Evolutionary conservation across 768 basidiomycete genomes (phyloP).

Genomic region (Agaricus sinodeliciosus): DNA sequence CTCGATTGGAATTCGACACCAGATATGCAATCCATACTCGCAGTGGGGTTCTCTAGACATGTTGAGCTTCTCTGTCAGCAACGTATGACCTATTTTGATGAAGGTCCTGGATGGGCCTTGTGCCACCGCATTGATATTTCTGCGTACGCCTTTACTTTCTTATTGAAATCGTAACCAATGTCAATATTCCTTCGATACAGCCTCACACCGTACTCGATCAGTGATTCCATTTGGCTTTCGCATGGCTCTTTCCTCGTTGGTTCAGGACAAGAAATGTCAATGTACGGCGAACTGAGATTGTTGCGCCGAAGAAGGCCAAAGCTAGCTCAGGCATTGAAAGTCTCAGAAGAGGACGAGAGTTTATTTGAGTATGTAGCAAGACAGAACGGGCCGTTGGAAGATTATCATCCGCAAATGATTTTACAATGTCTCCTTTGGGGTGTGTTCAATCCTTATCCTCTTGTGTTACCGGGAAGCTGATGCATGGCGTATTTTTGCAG

Average conservation of each 20-base stretch:
- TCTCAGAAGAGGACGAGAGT: conserved; percentile 28
- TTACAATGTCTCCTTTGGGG: conserved; percentile 92
- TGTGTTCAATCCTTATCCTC: conserved; percentile 26
- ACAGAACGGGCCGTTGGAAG: conserved; percentile 79
- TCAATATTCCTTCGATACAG: conserved; percentile 28
- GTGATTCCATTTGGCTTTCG: conserved; percentile 88
- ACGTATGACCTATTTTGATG: conserved; percentile 86
- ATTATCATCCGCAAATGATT: conserved; percentile 92
- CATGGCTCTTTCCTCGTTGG: conserved; percentile 78
- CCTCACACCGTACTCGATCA: conserved; percentile 71
- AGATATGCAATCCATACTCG: conserved; percentile 84
- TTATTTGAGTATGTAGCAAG: conserved; percentile 80
- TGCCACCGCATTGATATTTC: conserved; percentile 66
- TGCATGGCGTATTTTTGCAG: conserved; percentile 29
- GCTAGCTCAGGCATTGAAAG: conserved; percentile 9
- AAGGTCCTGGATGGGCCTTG: conserved; percentile 71
- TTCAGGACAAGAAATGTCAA: conserved; percentile 76
- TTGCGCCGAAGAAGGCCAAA: not conserved
- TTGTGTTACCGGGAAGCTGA: not conserved
- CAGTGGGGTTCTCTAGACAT: conserved; percentile 76
- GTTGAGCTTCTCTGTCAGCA: conserved; percentile 90
- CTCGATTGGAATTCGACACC: conserved; percentile 93
- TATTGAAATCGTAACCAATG: conserved; percentile 1
- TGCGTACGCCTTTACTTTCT: conserved; percentile 37
- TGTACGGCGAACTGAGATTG: conserved; percentile 51